These are phyloP conservation scores for Jimgerdemannia flammicorona DNA, from an alignment of 192 early-diverging fungal species.

Conservation along the genomic window DNA sequence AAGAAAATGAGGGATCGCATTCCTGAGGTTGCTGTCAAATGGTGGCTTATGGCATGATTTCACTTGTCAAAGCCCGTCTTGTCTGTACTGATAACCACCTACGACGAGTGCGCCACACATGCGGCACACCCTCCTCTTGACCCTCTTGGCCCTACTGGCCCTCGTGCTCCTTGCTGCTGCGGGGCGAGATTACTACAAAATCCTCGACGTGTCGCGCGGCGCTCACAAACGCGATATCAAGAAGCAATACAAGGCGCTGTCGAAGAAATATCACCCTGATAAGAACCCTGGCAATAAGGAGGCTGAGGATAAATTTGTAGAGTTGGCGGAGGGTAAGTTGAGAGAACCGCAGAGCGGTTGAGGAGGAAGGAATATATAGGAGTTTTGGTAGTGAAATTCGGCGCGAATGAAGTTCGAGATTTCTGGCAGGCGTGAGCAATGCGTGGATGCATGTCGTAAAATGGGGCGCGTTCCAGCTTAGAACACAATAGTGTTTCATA, in stretches of 20 bases:
- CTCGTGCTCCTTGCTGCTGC: slow-evolving; percentile 9
- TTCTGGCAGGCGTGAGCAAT: no score
- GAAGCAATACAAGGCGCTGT: slow-evolving; percentile 88
- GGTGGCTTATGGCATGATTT: no score
- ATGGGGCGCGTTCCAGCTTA: no score
- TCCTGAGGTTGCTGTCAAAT: no score
- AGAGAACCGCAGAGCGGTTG: slow-evolving; percentile 56
- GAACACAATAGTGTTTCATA: no score
- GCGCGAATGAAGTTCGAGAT: no score
- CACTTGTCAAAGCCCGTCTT: no score
- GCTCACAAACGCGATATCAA: slow-evolving; percentile 87
- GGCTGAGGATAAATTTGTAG: slow-evolving; percentile 85
- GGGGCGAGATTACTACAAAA: slow-evolving; percentile 78
- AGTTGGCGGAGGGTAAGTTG: slow-evolving; percentile 80
- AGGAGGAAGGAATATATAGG: slow-evolving; percentile 13
- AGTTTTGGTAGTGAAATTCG: no score
- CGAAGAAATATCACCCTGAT: slow-evolving; percentile 86
- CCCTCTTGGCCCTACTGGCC: not conserved
- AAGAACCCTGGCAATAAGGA: slow-evolving; percentile 83
- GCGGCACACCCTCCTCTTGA: not conserved
- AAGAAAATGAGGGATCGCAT: no score
- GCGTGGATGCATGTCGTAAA: no score
- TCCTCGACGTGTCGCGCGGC: slow-evolving; percentile 79
- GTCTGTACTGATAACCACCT: no score
- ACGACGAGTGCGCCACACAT: not conserved